Evolutionary conservation across 202 grass and related monocot genomes (phyloP), one percentile per base, ranked within the genome.

Genomic region (Zizania palustris): DNA sequence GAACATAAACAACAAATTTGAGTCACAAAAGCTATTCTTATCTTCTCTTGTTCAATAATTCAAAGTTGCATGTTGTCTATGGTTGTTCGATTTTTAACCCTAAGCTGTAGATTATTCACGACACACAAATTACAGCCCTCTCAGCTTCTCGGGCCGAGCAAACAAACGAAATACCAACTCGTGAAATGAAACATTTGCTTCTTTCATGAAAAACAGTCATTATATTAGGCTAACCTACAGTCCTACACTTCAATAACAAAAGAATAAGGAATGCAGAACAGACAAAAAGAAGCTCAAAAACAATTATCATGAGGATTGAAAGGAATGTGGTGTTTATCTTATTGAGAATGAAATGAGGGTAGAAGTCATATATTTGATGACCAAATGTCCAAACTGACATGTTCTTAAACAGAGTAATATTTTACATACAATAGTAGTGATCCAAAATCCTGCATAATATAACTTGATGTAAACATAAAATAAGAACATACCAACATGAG

Each of bases 401-500:
- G 2, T 18, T 54, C 48, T 50, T 51, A 51, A 51, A 51, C 49
- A 51, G 15, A n/a, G 15, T 51, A 20, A 60, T 45, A n/a, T 40
- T 67, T 40, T n/a, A 34, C n/a, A n/a, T n/a, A n/a, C 20, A 48
- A 41, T 65, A 15, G 13, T 73, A 28, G 33, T 78, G 76, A 72
- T 35, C 14, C 19, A 51, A 65, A 56, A 59, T 15, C 34, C 35
- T 54, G 46, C 57, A 21, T 4, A 50, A 78, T 44, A 73, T 36
- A 60, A 74, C 6, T 38, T 65, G 67, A 56, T 16, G n/a, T 61
- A n/a, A 70, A 73, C 45, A 81, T 38, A 20, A 80, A 35, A 67
- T 63, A 44, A 69, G 63, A 65, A 69, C 68, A 0, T 80, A 98
- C 95, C 89, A 19, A 78, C 76, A 92, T 98, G 87, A 78, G 78